phyloP scores from a whole-genome alignment of 1,284 basidiomycete species.

The Pascua guehoae region DNA sequence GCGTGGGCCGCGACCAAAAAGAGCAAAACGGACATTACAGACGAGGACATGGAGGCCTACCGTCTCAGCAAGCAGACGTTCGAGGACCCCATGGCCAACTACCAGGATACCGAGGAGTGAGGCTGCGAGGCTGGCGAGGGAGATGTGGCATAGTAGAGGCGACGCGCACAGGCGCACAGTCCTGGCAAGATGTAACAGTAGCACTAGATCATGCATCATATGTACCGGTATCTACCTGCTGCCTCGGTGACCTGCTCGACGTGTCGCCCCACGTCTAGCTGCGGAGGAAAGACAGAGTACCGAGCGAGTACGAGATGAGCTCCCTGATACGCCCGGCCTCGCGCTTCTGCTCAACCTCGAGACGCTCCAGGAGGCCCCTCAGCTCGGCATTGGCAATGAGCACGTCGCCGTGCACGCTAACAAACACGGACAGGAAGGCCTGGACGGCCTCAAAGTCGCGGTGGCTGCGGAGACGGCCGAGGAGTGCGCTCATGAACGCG shows the following conservation, averaged over 20 bases:
- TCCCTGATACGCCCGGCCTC: constrained; percentile 65
- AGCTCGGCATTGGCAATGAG: constrained; percentile 67
- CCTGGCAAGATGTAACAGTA: no score
- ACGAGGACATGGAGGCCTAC: constrained; percentile 74
- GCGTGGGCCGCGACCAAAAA: constrained; percentile 48
- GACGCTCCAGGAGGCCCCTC: constrained; percentile 55
- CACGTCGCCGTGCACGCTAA: constrained; percentile 78
- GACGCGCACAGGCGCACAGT: no score
- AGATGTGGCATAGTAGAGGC: no score
- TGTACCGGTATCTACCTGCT: constrained; percentile 1
- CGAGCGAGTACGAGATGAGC: constrained; percentile 46
- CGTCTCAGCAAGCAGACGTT: constrained; percentile 40
- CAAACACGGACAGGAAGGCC: constrained; percentile 76
- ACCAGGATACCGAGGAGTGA: constrained; percentile 32
- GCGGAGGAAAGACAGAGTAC: constrained; percentile 46
- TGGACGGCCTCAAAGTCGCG: constrained; percentile 95
- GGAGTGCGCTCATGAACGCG: constrained; percentile 71
- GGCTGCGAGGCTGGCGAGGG: no score
- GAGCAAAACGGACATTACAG: constrained; percentile 68
- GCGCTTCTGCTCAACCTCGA: constrained; percentile 63
- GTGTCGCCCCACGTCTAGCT: not conserved
- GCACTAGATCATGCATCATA: not conserved
- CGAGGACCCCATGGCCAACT: constrained; percentile 52
- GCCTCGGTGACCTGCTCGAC: not conserved
- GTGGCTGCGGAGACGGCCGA: constrained; percentile 67